A percentile compares a stretch with the other conserved stretches of the same genome.
These are phyloP conservation scores for Penicillium paneum DNA, from an alignment of 2,329 filamentous ascomycete genomes.

Conservation along the genomic window DNA sequence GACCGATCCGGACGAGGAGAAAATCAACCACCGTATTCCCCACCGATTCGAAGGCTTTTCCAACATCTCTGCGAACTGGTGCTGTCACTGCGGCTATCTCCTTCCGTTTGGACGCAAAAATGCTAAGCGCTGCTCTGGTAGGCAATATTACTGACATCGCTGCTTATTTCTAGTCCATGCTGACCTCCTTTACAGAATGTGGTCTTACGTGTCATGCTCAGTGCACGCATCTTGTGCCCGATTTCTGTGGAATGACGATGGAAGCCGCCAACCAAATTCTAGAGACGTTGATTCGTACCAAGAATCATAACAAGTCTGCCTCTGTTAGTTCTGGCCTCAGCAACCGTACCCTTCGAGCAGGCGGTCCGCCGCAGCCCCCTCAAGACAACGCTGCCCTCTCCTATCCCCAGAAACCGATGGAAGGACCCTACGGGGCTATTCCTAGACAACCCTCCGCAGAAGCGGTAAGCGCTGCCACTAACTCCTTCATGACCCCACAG, in stretches of 20 bases:
- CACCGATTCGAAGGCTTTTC: conserved; percentile 96
- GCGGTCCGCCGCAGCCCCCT: conserved; percentile 44
- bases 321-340: conserved; percentile 55
- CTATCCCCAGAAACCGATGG: conserved; percentile 36
- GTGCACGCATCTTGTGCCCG: conserved; percentile 92
- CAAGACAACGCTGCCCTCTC: conserved; percentile 38
- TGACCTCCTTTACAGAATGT: conserved; percentile 63
- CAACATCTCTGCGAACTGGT: conserved; percentile 98
- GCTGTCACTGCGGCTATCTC: conserved; percentile 96
- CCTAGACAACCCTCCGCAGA: conserved; percentile 40
- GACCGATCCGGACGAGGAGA: conserved; percentile 96
- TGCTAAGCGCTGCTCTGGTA: conserved; percentile 85
- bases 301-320: conserved; percentile 62
- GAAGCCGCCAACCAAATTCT: conserved; percentile 91
- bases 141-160: conserved; percentile 2
- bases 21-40: conserved; percentile 98
- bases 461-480: conserved; percentile 43
- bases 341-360: conserved; percentile 63
- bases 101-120: conserved; percentile 93
- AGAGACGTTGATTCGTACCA: conserved; percentile 77
- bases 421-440: conserved; percentile 36
- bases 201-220: conserved; percentile 83
- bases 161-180: conserved; percentile 2
- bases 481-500: conserved; percentile 46
- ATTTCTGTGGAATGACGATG: conserved; percentile 99